A percentile compares a stretch with the other conserved stretches of the same genome.
These are phyloP conservation scores for Actinidia chinensis DNA, from an alignment of 179 eudicot genomes.

Conservation along the genomic window DNA sequence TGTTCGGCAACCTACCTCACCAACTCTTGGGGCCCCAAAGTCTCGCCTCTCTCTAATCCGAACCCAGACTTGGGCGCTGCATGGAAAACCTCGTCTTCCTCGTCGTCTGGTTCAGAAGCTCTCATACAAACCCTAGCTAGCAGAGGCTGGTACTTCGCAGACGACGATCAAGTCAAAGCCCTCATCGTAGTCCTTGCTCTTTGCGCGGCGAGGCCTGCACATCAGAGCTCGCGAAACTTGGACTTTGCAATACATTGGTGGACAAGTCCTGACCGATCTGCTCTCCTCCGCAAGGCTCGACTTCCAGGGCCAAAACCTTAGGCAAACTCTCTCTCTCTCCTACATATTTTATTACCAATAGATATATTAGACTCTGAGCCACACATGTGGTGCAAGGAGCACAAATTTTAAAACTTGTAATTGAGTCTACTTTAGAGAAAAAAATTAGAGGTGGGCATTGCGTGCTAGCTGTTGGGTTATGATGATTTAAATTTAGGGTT, in stretches of 20 bases:
- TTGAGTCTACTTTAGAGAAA: no score
- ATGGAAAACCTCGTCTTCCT: conserved; percentile 39
- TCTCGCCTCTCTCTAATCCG: no score
- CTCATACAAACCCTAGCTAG: conserved; percentile 39
- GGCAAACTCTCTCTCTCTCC: conserved; percentile 26
- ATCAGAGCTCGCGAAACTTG: conserved; percentile 62
- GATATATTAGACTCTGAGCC: no score
- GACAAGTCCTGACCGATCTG: conserved; percentile 61
- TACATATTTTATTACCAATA: no score
- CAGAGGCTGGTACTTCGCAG: conserved; percentile 62
- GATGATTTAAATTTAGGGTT: no score
- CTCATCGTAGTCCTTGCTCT: conserved; percentile 41
- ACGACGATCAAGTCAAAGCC: conserved; percentile 45
- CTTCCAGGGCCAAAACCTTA: conserved; percentile 62
- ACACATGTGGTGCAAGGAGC: no score
- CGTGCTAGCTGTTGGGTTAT: no score
- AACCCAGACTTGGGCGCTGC: not conserved
- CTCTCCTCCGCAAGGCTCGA: conserved; percentile 54
- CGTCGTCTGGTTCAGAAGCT: conserved; percentile 32
- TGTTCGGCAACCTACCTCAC: no score
- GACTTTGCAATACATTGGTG: conserved; percentile 66
- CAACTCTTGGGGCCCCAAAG: no score
- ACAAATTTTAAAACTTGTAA: no score
- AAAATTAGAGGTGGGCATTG: no score
- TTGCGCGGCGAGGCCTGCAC: conserved; percentile 28